phyloP scores from a whole-genome alignment of 768 basidiomycete genomes.

The Coprinopsis marcescibilis region DNA sequence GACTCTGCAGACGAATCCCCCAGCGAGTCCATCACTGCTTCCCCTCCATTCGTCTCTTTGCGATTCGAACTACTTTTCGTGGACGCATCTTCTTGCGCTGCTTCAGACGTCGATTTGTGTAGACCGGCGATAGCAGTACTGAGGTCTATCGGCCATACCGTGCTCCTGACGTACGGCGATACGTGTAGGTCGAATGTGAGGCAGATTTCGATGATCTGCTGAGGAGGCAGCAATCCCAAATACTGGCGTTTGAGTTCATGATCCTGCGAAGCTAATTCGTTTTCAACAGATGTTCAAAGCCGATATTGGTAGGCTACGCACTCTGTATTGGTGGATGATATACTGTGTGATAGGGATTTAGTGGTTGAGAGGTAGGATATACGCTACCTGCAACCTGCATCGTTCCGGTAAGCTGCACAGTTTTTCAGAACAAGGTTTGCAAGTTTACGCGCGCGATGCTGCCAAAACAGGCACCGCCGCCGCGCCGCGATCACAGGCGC shows the following conservation, averaged over 20 bases:
- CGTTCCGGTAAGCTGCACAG: constrained; percentile 64
- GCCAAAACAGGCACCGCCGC: background rate
- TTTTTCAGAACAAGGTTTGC: constrained; percentile 64
- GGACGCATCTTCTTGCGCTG: constrained; percentile 12
- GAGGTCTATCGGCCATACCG: constrained; percentile 73
- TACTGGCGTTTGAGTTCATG: constrained; percentile 69
- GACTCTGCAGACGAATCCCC: constrained; percentile 10
- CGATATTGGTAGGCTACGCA: constrained; percentile 18
- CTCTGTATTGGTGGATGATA: constrained; percentile 29
- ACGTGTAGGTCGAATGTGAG: constrained; percentile 66
- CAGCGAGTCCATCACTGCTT: constrained; percentile 24
- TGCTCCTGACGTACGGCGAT: constrained; percentile 53
- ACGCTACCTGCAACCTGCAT: constrained; percentile 49
- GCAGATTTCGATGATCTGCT: constrained; percentile 77
- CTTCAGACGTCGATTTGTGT: constrained; percentile 25
- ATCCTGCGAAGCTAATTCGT: constrained; percentile 33
- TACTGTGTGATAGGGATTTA: constrained; percentile 30
- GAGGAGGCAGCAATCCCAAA: constrained; percentile 56
- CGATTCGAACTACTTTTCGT: constrained; percentile 5
- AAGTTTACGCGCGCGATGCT: constrained; percentile 9
- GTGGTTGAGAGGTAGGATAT: constrained; percentile 29
- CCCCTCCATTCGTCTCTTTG: constrained; percentile 6
- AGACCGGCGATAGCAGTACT: constrained; percentile 56
- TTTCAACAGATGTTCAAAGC: constrained; percentile 13
- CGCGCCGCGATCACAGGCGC: background rate